These are phyloP conservation scores for Cunninghamia lanceolata DNA, from an alignment of 75 land plant species.

Conservation along the genomic window DNA sequence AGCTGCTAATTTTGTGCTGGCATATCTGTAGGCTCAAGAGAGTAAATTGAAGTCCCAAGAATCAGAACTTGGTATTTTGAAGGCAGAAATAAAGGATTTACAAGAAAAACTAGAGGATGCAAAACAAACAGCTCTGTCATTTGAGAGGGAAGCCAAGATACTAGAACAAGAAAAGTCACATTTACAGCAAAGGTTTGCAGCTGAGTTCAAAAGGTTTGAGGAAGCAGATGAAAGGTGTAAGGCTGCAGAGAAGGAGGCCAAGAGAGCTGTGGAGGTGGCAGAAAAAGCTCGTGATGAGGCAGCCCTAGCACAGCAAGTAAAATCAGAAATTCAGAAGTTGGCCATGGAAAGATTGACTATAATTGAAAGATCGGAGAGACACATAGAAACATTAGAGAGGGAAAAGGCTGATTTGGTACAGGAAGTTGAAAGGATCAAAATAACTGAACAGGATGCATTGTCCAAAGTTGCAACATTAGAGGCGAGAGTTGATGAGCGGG, in stretches of 20 bases:
- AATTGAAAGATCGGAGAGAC: constrained; percentile 68
- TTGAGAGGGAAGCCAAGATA: constrained; percentile 57
- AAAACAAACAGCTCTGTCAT: constrained; percentile 51
- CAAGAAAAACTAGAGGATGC: constrained; percentile 44
- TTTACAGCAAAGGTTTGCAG: constrained; percentile 51
- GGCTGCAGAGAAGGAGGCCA: constrained; percentile 69
- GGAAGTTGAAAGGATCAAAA: constrained; percentile 44
- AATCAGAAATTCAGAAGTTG: constrained; percentile 51
- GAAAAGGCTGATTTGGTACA: constrained; percentile 50
- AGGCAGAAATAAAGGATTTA: constrained; percentile 44
- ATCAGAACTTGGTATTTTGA: constrained; percentile 45
- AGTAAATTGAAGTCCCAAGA: constrained; percentile 48
- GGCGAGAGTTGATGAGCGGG: constrained; percentile 66
- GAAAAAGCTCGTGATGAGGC: constrained; percentile 76
- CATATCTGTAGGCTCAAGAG: constrained; percentile 65
- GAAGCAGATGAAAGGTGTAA: constrained; percentile 63
- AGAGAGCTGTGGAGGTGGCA: constrained; percentile 67
- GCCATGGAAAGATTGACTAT: constrained; percentile 80
- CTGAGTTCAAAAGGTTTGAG: constrained; percentile 58
- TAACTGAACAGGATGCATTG: constrained; percentile 59
- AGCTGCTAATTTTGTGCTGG: neutral
- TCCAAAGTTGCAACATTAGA: constrained; percentile 58
- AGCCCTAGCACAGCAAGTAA: constrained; percentile 58
- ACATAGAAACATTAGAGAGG: constrained; percentile 59
- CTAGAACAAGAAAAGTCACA: constrained; percentile 64